Conservation (phyloP, 805 yeast species). For the Millerago galiae region DNA sequence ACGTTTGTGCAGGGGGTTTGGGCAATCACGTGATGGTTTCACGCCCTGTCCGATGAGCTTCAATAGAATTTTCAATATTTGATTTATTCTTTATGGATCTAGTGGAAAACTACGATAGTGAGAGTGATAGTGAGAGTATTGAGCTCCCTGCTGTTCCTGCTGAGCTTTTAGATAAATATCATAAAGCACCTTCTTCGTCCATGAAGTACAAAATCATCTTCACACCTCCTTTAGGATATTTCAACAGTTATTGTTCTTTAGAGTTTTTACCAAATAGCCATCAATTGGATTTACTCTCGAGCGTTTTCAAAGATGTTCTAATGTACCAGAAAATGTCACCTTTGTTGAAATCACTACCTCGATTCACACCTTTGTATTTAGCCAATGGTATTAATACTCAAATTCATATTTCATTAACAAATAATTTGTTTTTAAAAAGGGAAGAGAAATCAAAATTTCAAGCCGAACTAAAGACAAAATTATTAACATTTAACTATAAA, state of each 20-base stretch:
- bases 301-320: neutral
- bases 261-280: constrained; percentile 6
- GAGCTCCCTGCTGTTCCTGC: constrained; percentile 2
- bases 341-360: neutral
- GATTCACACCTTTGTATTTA: constrained; percentile 7
- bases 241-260: constrained; percentile 7
- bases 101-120: constrained; percentile 5
- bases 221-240: constrained; percentile 4
- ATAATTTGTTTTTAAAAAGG: neutral
- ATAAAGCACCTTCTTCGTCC: constrained; percentile 9
- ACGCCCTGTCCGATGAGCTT: neutral
- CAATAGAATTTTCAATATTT: neutral
- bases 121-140: neutral
- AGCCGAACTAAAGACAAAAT: neutral
- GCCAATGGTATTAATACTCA: constrained; percentile 1
- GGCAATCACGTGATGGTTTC: neutral
- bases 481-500: neutral
- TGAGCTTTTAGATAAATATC: constrained; percentile 9
- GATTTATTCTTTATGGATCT: constrained; percentile 1
- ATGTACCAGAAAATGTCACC: constrained; percentile 8
- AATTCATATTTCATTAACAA: constrained; percentile 15
- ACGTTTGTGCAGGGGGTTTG: no score
- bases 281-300: neutral
- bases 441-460: neutral
- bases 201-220: constrained; percentile 12